Evolutionary conservation across 2,329 filamentous ascomycete species (phyloP).

Genomic region (Emmonsiellopsis sp.): DNA sequence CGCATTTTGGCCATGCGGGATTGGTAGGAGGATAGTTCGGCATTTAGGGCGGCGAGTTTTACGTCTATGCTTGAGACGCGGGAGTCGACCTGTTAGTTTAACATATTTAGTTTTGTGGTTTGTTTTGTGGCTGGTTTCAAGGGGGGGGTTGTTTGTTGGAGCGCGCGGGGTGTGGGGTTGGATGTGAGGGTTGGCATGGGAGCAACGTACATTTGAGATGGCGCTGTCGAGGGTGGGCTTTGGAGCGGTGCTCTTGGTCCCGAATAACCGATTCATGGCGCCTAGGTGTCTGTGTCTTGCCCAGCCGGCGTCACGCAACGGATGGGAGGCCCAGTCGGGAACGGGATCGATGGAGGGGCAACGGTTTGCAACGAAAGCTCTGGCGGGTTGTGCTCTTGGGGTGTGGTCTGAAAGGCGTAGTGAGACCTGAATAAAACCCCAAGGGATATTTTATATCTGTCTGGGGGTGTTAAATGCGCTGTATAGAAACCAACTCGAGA

Average conservation of each 20-base stretch:
- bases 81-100: slow-evolving; percentile 54
- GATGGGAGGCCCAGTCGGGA: too few species aligned
- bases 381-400: too few species aligned
- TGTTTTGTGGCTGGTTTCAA: neutral
- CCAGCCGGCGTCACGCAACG: neutral
- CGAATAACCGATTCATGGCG: slow-evolving; percentile 90
- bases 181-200: neutral
- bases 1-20: slow-evolving; percentile 83
- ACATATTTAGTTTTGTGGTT: neutral
- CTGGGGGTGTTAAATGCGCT: too few species aligned
- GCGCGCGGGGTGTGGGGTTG: neutral
- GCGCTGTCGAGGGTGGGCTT: slow-evolving; percentile 81
- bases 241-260: slow-evolving; percentile 72
- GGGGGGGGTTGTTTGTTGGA: neutral
- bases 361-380: too few species aligned
- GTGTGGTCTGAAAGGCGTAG: too few species aligned
- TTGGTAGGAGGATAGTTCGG: slow-evolving; percentile 82
- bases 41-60: slow-evolving; percentile 84
- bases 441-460: too few species aligned
- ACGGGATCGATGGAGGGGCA: too few species aligned
- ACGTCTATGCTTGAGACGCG: slow-evolving; percentile 83
- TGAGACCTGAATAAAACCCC: too few species aligned
- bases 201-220: slow-evolving; percentile 59
- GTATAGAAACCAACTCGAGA: too few species aligned
- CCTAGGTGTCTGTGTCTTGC: neutral